Evolutionary conservation across 306 rosid species (phyloP), one percentile per base, ranked within the genome.

Genomic region (Psophocarpus tetragonolobus): DNA sequence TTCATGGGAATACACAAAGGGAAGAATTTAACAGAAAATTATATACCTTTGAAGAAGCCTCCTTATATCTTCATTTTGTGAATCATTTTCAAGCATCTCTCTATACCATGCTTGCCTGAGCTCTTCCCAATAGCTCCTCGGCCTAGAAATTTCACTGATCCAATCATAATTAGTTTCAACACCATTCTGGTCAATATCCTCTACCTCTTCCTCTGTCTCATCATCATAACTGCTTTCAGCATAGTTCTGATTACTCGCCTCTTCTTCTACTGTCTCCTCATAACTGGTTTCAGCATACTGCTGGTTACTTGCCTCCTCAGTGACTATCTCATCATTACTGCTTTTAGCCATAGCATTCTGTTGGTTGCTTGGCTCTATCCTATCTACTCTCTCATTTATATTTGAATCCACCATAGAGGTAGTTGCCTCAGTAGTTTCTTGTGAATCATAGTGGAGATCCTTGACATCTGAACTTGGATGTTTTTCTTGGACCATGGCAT

Each of bases 121-220:
- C 51, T 82, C 88, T 86, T 95, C 99, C 99, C 99, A 95, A 23
- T 88, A 90, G 77, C 97, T 91, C 35, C 88, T 85, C 5, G 99
- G 99, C 13, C 97, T 89, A 68, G 97, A 90, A 78, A 95, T 95
- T 54, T 84, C 86, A 26, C 83, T 76, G 63, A 89, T 88, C 97
- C 99, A 95, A 39, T 92, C 94, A 45, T 80, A 82, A 78, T 71
- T 84, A 61, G 68, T 60, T 58, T 81, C 92, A 60, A 29, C 62
- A 63, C 81, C 72, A 35, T 12, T 27, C 50, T 74, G 79, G 58
- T 81, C 85, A 45, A 66, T 64, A 35, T 26, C 88, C 35, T 80
- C 88, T 15, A 53, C 35, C 72, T 87, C 93, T 54, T 81, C 91
- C 42, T 14, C 80, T 8, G 45, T 69, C 54, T 58, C 65, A 27